These are phyloP conservation scores for Stagonosporopsis cucurbitacearum DNA, from an alignment of 2,329 filamentous ascomycete species.

Conservation along the genomic window DNA sequence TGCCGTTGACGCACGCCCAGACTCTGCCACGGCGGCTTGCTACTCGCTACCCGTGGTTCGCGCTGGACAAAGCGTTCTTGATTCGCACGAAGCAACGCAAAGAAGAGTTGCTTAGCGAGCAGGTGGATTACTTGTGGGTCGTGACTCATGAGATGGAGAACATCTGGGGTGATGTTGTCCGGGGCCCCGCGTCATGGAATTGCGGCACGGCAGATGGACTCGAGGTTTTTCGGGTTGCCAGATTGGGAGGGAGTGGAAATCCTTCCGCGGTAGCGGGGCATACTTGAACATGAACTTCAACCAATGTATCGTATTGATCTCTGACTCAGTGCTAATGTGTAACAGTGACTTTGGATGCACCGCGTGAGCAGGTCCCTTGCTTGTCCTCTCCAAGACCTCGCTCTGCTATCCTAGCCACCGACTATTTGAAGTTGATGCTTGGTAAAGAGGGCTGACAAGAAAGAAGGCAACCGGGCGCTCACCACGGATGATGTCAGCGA, in stretches of 20 bases:
- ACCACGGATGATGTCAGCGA: neutral
- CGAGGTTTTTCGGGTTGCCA: slow-evolving; percentile 9
- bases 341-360: neutral
- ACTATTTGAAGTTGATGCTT: neutral
- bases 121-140: slow-evolving; percentile 6
- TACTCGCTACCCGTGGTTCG: neutral
- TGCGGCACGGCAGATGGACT: slow-evolving; percentile 3
- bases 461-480: slow-evolving; percentile 11
- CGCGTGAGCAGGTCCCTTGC: neutral
- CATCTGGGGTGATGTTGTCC: slow-evolving; percentile 7
- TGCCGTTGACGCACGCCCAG: slow-evolving; percentile 17
- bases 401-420: neutral
- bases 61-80: neutral
- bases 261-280: slow-evolving; percentile 2
- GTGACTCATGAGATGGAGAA: neutral
- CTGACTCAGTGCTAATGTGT: neutral
- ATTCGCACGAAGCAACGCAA: slow-evolving; percentile 10
- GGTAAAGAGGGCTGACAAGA: neutral
- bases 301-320: neutral
- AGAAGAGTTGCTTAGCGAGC: slow-evolving; percentile 16
- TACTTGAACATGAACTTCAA: neutral
- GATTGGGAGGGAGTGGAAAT: neutral
- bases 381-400: neutral
- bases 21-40: slow-evolving; percentile 2
- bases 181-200: slow-evolving; percentile 15